A percentile compares a stretch with the other conserved stretches of the same genome.
Evolutionary conservation across 331 rosid genomes (phyloP).

Genomic region (Quercus tomentella): DNA sequence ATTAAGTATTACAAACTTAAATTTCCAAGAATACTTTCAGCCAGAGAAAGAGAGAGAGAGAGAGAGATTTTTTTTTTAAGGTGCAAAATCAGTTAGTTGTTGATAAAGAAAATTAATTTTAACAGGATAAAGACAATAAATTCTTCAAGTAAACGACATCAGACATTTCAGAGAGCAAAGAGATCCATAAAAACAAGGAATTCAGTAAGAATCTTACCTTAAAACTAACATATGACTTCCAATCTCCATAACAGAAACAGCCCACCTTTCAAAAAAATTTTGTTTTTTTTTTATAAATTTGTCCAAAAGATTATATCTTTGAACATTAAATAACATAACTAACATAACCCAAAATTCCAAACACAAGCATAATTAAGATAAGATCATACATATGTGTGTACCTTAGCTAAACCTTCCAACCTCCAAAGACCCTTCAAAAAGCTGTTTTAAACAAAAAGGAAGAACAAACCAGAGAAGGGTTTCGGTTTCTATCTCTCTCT

Average conservation of each 20-base stretch:
- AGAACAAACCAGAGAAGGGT: constrained; percentile 23
- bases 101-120: background rate
- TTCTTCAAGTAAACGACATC: constrained; percentile 27
- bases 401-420: constrained; percentile 25
- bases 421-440: constrained; percentile 22
- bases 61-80: background rate
- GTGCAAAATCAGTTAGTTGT: background rate
- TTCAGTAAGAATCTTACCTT: background rate
- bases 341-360: background rate
- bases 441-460: constrained; percentile 22
- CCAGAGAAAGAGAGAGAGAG: background rate
- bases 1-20: background rate
- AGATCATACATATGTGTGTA: constrained; percentile 27
- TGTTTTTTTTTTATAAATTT: background rate
- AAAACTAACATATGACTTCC: background rate
- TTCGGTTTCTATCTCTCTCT: constrained; percentile 15
- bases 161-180: constrained; percentile 13
- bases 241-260: background rate
- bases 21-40: background rate
- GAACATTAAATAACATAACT: constrained; percentile 15
- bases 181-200: constrained; percentile 38
- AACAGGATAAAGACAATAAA: constrained; percentile 7
- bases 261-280: background rate
- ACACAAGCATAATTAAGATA: background rate
- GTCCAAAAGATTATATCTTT: background rate